A percentile compares a stretch with the other conserved stretches of the same genome.
Evolutionary conservation across 257 asterid species (phyloP).

Genomic region (Salvia hispanica): DNA sequence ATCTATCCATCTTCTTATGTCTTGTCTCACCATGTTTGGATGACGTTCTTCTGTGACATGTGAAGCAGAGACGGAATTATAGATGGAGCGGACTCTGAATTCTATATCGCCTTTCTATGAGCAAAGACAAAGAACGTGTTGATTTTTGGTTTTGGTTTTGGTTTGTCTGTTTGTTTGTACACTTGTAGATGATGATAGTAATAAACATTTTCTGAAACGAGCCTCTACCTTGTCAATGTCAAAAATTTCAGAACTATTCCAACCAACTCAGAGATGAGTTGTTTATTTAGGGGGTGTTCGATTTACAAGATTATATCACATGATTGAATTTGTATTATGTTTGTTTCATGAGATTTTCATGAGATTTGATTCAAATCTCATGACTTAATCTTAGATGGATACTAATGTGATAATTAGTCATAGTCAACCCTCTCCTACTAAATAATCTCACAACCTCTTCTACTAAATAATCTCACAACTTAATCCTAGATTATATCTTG

Average conservation of each 20-base stretch:
- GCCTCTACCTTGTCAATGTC: conserved; percentile 23
- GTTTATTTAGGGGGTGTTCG: not conserved
- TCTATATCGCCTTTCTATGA: conserved; percentile 48
- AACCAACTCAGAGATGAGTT: not conserved
- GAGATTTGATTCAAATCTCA: no score
- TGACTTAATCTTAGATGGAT: no score
- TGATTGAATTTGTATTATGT: no score
- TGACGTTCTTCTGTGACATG: not conserved
- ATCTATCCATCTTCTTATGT: not conserved
- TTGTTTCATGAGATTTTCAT: no score
- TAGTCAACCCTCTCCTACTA: no score
- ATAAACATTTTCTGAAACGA: conserved; percentile 19
- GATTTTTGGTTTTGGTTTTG: conserved; percentile 1
- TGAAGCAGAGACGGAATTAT: conserved; percentile 58
- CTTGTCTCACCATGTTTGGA: not conserved
- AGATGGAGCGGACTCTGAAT: conserved; percentile 66
- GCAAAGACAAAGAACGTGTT: conserved; percentile 51
- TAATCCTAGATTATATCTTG: no score
- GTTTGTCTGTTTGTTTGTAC: not conserved
- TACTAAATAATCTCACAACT: no score
- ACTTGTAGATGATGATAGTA: not conserved
- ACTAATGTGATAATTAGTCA: no score
- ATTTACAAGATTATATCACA: no score
- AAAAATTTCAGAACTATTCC: not conserved
- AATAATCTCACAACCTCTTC: no score